These are phyloP conservation scores for Zygosaccharomyces rouxii DNA, from an alignment of 805 yeast species.

Conservation along the genomic window DNA sequence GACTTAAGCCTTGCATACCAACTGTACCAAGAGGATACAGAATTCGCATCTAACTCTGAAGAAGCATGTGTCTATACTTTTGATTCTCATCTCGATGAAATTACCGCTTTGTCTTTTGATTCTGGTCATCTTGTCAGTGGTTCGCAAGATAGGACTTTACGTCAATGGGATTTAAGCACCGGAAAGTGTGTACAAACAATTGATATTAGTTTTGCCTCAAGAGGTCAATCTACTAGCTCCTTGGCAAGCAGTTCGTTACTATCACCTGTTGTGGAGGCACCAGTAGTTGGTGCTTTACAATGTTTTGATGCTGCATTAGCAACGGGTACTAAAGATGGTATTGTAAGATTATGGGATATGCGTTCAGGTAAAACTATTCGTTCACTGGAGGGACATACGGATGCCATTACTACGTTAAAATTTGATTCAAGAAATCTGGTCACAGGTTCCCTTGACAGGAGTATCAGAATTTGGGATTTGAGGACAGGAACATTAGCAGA, in stretches of 20 bases:
- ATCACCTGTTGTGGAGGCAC: conserved; percentile 21
- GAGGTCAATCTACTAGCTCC: conserved; percentile 13
- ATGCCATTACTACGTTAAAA: conserved; percentile 61
- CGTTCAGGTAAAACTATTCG: conserved; percentile 64
- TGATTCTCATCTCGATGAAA: conserved; percentile 62
- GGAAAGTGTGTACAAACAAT: conserved; percentile 68
- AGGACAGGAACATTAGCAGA: conserved; percentile 60
- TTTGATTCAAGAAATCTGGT: conserved; percentile 62
- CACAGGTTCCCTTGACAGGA: conserved; percentile 60
- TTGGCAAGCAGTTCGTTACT: conserved; percentile 9
- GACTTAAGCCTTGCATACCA: conserved; percentile 38
- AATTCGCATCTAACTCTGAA: conserved; percentile 16
- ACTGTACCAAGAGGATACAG: conserved; percentile 24
- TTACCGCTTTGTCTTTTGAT: conserved; percentile 57
- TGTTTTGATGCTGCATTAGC: conserved; percentile 74
- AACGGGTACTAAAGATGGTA: conserved; percentile 72
- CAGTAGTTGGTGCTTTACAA: conserved; percentile 63
- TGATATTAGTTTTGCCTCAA: conserved; percentile 44
- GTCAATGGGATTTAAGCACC: conserved; percentile 68
- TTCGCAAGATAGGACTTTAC: conserved; percentile 63
- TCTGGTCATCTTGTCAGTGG: conserved; percentile 58
- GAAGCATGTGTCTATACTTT: conserved; percentile 45
- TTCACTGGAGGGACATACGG: conserved; percentile 62
- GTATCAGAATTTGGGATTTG: conserved; percentile 68
- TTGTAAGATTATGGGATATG: conserved; percentile 72